Evolutionary conservation across 148 eudicot genomes (phyloP), one percentile per base, ranked within the genome.

Genomic region (Rhododendron mucronatum): DNA sequence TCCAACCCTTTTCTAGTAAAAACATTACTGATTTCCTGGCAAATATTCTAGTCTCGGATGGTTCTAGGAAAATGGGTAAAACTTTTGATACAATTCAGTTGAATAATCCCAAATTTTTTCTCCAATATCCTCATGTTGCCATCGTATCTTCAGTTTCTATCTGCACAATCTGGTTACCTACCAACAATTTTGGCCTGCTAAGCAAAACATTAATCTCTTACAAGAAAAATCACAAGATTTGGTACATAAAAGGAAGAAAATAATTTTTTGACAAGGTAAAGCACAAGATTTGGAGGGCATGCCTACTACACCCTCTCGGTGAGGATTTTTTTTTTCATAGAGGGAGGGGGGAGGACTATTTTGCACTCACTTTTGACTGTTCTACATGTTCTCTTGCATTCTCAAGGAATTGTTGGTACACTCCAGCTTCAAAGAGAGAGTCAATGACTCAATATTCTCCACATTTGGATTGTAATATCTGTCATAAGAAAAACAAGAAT

Each of bases 351-450:
- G 20, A 0, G 77, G 41, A 35, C 6, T 75, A 18, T 35, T 35
- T 15, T 28, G 53, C 71, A 82, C 88, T 86, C 67, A 88, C 90
- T 87, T 87, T 87, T 4, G 89, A 81, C 78, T 59, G 35, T 50
- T 89, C 85, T 39, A 89, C 47, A 21, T 81, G 84, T n/a, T 89
- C 80, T 63, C 87, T 76, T 10, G 87, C 85, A 83, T 75, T 87
- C 69, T 81, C 83, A 51, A 89, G 89, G 80, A 85, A 89, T 65
- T 84, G 87, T 28, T 81, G 89, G 59, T 75, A 65, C 26, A 87
- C 84, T 67, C 84, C 89, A 75, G 85, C 90, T 84, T 87, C 90
- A 84, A 81, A 81, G 82, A 57, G 80, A 9, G 90, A 84, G n/a
- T 21, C 51, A 10, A 89, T 84, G 90, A 84, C n/a, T 21, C 51